Evolutionary conservation across 345 rosid species (phyloP).

Genomic region (Salix exigua): DNA sequence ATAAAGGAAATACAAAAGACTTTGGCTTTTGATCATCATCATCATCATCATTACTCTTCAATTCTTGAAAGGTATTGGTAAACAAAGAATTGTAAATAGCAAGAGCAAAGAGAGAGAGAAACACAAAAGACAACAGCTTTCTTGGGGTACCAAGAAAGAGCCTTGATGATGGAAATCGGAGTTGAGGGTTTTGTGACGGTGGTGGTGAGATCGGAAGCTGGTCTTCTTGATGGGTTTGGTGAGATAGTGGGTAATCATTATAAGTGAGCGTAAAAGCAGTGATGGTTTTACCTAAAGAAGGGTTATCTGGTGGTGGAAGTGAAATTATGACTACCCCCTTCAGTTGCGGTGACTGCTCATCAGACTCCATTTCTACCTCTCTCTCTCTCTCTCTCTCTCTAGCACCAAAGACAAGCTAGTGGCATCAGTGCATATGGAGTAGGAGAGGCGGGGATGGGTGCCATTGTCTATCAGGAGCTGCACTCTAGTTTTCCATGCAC

Average conservation of each 20-base stretch:
- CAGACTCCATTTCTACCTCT: slow-evolving; percentile 41
- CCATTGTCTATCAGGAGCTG: too few species aligned
- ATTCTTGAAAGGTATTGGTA: slow-evolving; percentile 37
- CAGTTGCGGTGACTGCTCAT: slow-evolving; percentile 22
- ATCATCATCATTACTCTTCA: slow-evolving; percentile 36
- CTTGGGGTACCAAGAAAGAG: slow-evolving; percentile 33
- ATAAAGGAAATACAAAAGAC: slow-evolving; percentile 68
- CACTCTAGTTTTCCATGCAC: too few species aligned
- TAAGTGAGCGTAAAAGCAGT: slow-evolving; percentile 65
- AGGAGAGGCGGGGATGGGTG: not conserved
- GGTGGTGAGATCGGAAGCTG: slow-evolving; percentile 23
- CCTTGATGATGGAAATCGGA: slow-evolving; percentile 30
- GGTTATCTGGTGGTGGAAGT: slow-evolving; percentile 81
- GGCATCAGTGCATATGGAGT: too few species aligned
- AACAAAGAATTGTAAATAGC: slow-evolving; percentile 41
- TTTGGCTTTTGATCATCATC: slow-evolving; percentile 36
- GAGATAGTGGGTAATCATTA: slow-evolving; percentile 25
- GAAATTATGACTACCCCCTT: slow-evolving; percentile 70
- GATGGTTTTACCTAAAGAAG: slow-evolving; percentile 81
- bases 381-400: not conserved
- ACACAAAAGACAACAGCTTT: slow-evolving; percentile 43
- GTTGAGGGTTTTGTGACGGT: slow-evolving; percentile 33
- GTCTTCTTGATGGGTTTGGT: slow-evolving; percentile 10
- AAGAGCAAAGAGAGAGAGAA: slow-evolving; percentile 53
- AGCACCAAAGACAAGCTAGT: too few species aligned